phyloP scores from a whole-genome alignment of 257 asterid species.

The Fraxinus anomala region DNA sequence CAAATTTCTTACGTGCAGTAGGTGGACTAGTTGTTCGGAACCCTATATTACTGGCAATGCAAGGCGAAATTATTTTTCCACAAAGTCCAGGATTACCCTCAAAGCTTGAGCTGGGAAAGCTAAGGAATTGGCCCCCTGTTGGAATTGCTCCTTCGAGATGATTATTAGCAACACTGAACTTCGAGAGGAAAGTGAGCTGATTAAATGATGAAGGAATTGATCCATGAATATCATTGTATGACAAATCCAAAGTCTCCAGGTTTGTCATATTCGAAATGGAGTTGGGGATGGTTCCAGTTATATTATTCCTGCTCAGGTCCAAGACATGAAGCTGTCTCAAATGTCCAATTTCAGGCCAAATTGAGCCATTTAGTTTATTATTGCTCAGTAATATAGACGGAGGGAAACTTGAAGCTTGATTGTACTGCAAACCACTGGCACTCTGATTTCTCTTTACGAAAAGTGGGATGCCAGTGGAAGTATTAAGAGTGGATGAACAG shows the following conservation, averaged over 20 bases:
- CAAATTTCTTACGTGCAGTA: conserved; percentile 34
- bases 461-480: conserved; percentile 72
- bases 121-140: conserved; percentile 80
- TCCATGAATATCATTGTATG: conserved; percentile 72
- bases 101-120: conserved; percentile 89
- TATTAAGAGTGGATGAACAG: conserved; percentile 49
- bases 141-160: conserved; percentile 81
- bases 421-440: conserved; percentile 78
- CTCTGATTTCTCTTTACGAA: conserved; percentile 86
- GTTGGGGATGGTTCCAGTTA: conserved; percentile 73
- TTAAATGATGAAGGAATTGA: conserved; percentile 74
- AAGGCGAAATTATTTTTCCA: conserved; percentile 63
- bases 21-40: conserved; percentile 35
- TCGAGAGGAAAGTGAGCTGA: conserved; percentile 82
- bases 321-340: conserved; percentile 78
- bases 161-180: conserved; percentile 83
- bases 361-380: conserved; percentile 64
- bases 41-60: conserved; percentile 41
- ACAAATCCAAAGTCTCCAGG: conserved; percentile 79
- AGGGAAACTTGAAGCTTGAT: conserved; percentile 87
- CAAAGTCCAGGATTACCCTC: conserved; percentile 92
- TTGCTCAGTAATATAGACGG: conserved; percentile 76
- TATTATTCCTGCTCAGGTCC: conserved; percentile 72
- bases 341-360: conserved; percentile 69
- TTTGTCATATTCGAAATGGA: conserved; percentile 73